These are phyloP conservation scores for Fagopyrum homotropicum DNA, from an alignment of 148 eudicot species.

Conservation along the genomic window DNA sequence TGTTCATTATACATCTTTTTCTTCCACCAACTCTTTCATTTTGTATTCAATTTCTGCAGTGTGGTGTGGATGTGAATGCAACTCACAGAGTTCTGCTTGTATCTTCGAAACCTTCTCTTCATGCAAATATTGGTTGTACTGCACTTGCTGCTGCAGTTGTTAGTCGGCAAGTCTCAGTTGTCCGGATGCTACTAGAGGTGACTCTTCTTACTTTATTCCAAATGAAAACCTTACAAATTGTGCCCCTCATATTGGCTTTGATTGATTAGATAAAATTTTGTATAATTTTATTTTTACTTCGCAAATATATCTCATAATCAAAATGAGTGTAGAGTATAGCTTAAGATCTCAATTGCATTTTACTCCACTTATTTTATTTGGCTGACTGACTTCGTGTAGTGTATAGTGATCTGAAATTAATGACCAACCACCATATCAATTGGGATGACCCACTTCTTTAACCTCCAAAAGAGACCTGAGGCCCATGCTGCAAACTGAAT, in stretches of 20 bases:
- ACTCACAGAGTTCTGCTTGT: slow-evolving; percentile 57
- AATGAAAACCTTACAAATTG: no score
- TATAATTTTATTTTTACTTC: no score
- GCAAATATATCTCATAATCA: not conserved
- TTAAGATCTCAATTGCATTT: not conserved
- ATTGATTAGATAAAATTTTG: no score
- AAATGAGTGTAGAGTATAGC: not conserved
- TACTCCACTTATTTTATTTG: not conserved
- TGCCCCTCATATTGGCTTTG: no score
- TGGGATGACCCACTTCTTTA: no score
- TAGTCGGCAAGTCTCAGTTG: slow-evolving; percentile 61
- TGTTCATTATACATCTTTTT: not conserved
- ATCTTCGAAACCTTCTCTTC: slow-evolving; percentile 74
- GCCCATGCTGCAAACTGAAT: no score
- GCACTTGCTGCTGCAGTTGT: slow-evolving; percentile 84
- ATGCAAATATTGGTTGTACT: slow-evolving; percentile 55
- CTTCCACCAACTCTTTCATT: not conserved
- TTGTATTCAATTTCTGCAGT: slow-evolving; percentile 25
- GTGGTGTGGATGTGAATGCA: slow-evolving; percentile 70
- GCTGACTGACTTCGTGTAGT: not conserved
- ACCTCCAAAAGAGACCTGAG: no score
- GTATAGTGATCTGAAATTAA: not conserved
- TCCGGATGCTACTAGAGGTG: slow-evolving; percentile 69
- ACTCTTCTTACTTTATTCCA: not conserved
- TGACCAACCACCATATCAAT: not conserved